phyloP scores from a whole-genome alignment of 2,329 filamentous ascomycete species.

The Seiridium cupressi region DNA sequence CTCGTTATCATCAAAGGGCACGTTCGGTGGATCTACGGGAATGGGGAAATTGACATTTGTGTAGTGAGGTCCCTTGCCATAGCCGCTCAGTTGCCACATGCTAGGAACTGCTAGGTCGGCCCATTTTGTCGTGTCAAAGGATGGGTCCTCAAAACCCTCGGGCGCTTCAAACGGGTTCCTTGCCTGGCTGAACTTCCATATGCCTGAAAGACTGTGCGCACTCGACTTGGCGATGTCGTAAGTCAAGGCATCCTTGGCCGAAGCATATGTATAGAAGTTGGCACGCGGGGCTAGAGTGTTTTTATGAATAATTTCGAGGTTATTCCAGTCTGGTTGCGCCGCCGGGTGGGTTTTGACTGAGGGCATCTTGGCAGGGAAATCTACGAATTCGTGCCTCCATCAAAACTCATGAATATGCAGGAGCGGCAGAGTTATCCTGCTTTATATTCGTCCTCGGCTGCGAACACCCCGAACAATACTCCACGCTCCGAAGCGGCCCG shows the following conservation, averaged over 20 bases:
- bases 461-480: background rate
- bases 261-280: constrained; percentile 52
- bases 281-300: constrained; percentile 55
- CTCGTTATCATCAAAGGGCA: constrained; percentile 53
- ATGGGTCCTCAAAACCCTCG: constrained; percentile 26
- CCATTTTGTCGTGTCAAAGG: constrained; percentile 36
- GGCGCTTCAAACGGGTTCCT: constrained; percentile 37
- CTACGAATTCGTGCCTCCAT: background rate
- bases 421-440: background rate
- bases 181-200: constrained; percentile 46
- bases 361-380: constrained; percentile 11
- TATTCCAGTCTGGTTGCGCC: constrained; percentile 55
- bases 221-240: constrained; percentile 33
- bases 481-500: constrained; percentile 9
- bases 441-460: background rate
- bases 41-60: constrained; percentile 69
- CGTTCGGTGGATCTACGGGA: constrained; percentile 59
- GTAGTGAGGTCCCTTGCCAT: constrained; percentile 63
- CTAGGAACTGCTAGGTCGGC: constrained; percentile 59
- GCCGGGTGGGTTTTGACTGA: constrained; percentile 14
- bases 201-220: constrained; percentile 41
- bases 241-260: constrained; percentile 44
- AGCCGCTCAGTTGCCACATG: constrained; percentile 70
- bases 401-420: too few species aligned
- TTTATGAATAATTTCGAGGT: constrained; percentile 53